A percentile compares a stretch with the other conserved stretches of the same genome.
phyloP scores from a whole-genome alignment of 192 early-diverging fungal species.

The Phlyctochytrium arcticum region DNA sequence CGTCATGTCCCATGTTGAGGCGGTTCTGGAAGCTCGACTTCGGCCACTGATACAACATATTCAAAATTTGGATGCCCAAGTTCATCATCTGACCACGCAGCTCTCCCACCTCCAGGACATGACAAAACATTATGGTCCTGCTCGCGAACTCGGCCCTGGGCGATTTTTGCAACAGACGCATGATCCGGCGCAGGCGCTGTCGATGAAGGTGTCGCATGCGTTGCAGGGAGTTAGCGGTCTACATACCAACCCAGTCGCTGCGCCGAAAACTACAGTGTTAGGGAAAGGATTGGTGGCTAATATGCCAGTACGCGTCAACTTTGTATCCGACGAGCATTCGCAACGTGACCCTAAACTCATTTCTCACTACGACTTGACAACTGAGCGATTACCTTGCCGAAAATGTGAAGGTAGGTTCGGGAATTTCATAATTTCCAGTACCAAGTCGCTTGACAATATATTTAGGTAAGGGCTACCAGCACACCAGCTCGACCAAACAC shows the following conservation, averaged over 20 bases:
- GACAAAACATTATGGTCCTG: not conserved
- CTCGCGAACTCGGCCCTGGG: constrained; percentile 5
- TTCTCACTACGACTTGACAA: constrained; percentile 1
- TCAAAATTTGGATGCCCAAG: constrained; percentile 1
- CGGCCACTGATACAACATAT: constrained; percentile 1
- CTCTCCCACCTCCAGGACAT: not conserved
- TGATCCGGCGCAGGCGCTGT: constrained; percentile 8
- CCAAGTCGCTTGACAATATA: not conserved
- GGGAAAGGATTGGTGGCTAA: constrained; percentile 1
- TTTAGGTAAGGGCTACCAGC: constrained; percentile 4
- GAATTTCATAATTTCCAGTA: not conserved
- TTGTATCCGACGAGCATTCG: not conserved
- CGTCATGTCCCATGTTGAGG: not conserved
- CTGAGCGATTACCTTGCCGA: not conserved
- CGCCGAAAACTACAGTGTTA: not conserved
- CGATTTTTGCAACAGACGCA: not conserved
- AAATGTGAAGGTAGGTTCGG: constrained; percentile 7
- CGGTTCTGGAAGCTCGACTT: not conserved
- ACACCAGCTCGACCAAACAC: not conserved
- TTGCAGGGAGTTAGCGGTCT: not conserved
- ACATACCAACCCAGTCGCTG: constrained; percentile 3
- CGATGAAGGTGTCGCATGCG: not conserved
- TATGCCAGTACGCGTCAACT: constrained; percentile 9
- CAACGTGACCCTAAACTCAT: not conserved
- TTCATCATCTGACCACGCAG: not conserved